phyloP scores from a whole-genome alignment of 164 flowering plant genomes.

The Aristolochia contorta region DNA sequence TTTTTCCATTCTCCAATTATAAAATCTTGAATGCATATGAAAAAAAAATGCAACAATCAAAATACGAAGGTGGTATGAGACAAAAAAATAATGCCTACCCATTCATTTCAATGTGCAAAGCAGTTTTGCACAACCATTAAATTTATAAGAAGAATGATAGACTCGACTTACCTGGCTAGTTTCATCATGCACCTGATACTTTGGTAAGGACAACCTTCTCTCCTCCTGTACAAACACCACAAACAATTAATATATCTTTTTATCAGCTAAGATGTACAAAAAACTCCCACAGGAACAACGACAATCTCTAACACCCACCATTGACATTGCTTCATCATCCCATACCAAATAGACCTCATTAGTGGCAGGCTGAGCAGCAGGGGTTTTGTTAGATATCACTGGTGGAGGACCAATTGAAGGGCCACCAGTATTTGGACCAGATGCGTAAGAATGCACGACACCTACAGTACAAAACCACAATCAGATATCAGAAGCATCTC shows the following conservation, averaged over 20 bases:
- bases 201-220: constrained; percentile 81
- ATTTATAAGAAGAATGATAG: constrained; percentile 23
- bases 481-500: no score
- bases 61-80: constrained; percentile 28
- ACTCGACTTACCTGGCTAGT: constrained; percentile 97
- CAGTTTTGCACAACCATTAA: constrained; percentile 24
- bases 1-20: neutral
- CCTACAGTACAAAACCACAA: constrained; percentile 14
- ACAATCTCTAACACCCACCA: constrained; percentile 44
- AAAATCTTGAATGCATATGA: neutral
- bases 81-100: constrained; percentile 33
- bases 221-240: constrained; percentile 63
- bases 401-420: constrained; percentile 98
- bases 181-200: constrained; percentile 99
- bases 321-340: constrained; percentile 99
- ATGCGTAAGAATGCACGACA: constrained; percentile 80
- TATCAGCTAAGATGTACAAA: neutral
- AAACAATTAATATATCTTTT: neutral
- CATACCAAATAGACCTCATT: constrained; percentile 95
- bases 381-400: constrained; percentile 83
- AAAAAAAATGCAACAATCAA: constrained; percentile 14
- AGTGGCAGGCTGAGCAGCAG: constrained; percentile 48
- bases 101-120: constrained; percentile 34
- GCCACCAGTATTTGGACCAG: constrained; percentile 96
- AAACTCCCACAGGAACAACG: neutral